phyloP scores from a whole-genome alignment of 768 basidiomycete genomes.

The Podaxis sp. region DNA sequence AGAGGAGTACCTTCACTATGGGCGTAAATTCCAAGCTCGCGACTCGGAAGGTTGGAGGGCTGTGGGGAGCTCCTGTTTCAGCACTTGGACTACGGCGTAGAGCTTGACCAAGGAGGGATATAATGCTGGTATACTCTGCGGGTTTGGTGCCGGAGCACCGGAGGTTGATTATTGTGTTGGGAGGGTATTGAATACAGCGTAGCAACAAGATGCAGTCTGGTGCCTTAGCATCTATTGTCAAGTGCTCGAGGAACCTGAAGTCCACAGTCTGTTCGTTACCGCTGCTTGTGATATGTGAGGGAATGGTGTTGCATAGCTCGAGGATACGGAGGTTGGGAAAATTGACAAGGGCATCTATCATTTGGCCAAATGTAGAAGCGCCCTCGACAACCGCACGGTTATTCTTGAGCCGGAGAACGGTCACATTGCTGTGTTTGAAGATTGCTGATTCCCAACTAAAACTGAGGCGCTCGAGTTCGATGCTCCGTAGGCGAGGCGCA shows the following conservation, averaged over 20 bases:
- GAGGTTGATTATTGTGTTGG: not conserved
- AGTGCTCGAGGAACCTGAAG: not conserved
- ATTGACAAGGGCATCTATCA: constrained; percentile 4
- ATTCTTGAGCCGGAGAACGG: not conserved
- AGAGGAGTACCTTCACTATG: not conserved
- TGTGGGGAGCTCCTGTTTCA: not conserved
- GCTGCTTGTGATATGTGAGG: not conserved
- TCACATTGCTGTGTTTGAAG: constrained; percentile 10
- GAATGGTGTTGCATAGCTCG: not conserved
- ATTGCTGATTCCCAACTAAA: constrained; percentile 5
- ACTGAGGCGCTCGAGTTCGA: constrained; percentile 3
- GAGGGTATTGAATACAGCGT: constrained; percentile 5
- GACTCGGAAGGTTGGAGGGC: not conserved
- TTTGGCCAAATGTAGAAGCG: not conserved
- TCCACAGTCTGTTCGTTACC: not conserved
- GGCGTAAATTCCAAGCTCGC: not conserved
- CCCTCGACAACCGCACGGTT: not conserved
- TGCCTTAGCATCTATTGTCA: not conserved
- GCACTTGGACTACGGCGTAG: not conserved
- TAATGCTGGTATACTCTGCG: not conserved
- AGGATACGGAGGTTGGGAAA: constrained; percentile 7
- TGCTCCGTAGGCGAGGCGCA: constrained; percentile 2
- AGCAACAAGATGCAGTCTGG: not conserved
- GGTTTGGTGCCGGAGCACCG: not conserved
- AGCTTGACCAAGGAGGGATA: not conserved